These are phyloP conservation scores for Hypericum androsaemum DNA, from an alignment of 345 rosid genomes.

Conservation along the genomic window DNA sequence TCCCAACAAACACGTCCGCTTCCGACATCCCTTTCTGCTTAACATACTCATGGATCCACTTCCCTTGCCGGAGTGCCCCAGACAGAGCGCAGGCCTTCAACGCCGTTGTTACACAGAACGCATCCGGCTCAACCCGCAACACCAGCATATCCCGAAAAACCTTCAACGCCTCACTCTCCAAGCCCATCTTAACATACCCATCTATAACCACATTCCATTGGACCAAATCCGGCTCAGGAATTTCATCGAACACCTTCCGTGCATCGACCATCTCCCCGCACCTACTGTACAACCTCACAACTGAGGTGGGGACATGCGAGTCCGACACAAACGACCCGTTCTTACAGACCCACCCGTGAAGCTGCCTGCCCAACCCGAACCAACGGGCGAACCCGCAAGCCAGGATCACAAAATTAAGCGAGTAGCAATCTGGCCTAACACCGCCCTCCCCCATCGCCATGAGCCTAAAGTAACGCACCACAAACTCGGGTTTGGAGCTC, in stretches of 20 bases:
- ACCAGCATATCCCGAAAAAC: constrained; percentile 38
- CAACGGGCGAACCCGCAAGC: constrained; percentile 26
- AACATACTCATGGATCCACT: constrained; percentile 44
- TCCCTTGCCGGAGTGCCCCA: constrained; percentile 43
- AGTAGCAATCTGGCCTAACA: constrained; percentile 31
- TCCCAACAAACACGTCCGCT: constrained; percentile 37
- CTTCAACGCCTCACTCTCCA: constrained; percentile 28
- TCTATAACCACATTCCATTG: constrained; percentile 48
- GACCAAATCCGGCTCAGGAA: constrained; percentile 34
- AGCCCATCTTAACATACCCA: constrained; percentile 30
- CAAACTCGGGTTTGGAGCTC: constrained; percentile 25
- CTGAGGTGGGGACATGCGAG: constrained; percentile 38
- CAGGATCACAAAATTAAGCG: constrained; percentile 37
- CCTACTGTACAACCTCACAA: constrained; percentile 25
- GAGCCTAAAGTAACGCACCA: constrained; percentile 28
- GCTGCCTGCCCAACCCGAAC: constrained; percentile 24
- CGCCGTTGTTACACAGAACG: constrained; percentile 36
- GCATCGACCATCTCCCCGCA: constrained; percentile 24
- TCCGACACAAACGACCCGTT: constrained; percentile 35
- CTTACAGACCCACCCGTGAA: constrained; percentile 38
- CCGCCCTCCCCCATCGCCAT: constrained; percentile 22
- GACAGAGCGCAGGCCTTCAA: constrained; percentile 46
- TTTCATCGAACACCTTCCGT: constrained; percentile 46
- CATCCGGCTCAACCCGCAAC: constrained; percentile 36
- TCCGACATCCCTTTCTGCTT: constrained; percentile 25